Evolutionary conservation across 1,139 yeast species (phyloP).

Genomic region (Blastobotrys arbuscula): DNA sequence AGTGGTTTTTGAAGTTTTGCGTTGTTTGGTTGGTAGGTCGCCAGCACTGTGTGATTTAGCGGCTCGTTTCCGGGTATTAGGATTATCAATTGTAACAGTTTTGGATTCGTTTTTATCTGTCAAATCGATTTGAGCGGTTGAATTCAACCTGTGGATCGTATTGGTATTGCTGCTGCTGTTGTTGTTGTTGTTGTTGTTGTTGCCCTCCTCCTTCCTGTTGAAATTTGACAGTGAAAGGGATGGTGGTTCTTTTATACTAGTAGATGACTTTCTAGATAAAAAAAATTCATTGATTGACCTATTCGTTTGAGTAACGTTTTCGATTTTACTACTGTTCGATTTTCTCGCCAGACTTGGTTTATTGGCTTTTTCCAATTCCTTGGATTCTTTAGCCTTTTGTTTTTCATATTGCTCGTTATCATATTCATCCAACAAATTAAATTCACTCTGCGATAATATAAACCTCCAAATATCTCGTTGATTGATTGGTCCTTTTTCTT

Average conservation of each 20-base stretch:
- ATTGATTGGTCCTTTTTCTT: not conserved
- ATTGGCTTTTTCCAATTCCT: too few species aligned
- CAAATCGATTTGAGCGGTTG: not conserved
- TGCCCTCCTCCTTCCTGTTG: not conserved
- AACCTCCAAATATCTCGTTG: slow-evolving; percentile 6
- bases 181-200: not conserved
- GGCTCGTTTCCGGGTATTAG: not conserved
- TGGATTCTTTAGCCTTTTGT: not conserved
- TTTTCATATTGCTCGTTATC: slow-evolving; percentile 2
- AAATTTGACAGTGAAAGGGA: not conserved
- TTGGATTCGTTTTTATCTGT: not conserved
- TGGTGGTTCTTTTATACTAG: not conserved
- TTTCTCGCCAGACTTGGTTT: not conserved
- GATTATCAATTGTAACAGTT: too few species aligned
- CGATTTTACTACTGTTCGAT: not conserved
- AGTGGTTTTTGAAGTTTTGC: not conserved
- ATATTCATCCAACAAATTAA: not conserved
- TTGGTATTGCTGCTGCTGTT: not conserved
- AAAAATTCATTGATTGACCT: not conserved
- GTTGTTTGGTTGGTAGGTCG: not conserved
- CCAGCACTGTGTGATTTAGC: not conserved
- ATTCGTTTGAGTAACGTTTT: not conserved
- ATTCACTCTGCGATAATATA: not conserved
- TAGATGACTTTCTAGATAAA: not conserved
- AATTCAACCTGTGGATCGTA: not conserved